Evolutionary conservation across 768 basidiomycete genomes (phyloP), one percentile per base, ranked within the genome.

Genomic region (Auricularia heimuer): DNA sequence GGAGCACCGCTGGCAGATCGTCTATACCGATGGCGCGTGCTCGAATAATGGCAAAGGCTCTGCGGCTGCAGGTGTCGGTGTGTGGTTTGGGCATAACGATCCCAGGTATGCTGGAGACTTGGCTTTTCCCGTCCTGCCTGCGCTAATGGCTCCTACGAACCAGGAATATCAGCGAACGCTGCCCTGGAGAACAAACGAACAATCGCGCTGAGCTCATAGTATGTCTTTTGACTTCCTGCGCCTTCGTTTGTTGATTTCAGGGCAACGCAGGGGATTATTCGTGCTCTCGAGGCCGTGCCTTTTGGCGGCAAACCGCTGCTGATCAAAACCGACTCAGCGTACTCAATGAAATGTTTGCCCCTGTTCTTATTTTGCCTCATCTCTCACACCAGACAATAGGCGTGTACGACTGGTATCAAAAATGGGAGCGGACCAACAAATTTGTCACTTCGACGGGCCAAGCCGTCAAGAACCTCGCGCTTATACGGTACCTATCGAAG

Each of bases 21-120:
- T 94, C 1, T 96, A 92, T 69, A 87, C 82, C 21, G 95, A 98
- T 73, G 95, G 95, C 11, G 89, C 93, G 4, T 94, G 92, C 68
- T 84, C 83, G 70, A 85, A 87, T 2, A 98, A 98, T 71, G 95
- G 95, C 0, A 76, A 85, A 70, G 36, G 35, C 2, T 84, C 81
- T 51, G 81, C 89, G 0, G 68, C 82, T 51, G 95, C 92, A 0
- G 95, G 95, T 1, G 75, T 94, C 54, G 95, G 95, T 0, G 91
- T 98, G 0, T 98, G 87, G 85, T 98, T 91, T 90, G 91, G 88
- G 0, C 75, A 72, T 10, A 71, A 80, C 65, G 89, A 93, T 74
- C 73, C 82, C 37, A 78, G 89, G 89, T 85, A 58, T 61, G 75
- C 65, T 21, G 67, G 29, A 29, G 29, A 29, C 29, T 29, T 29